Evolutionary conservation across 1,284 basidiomycete species (phyloP).

Genomic region (Leccinum angustisporum): DNA sequence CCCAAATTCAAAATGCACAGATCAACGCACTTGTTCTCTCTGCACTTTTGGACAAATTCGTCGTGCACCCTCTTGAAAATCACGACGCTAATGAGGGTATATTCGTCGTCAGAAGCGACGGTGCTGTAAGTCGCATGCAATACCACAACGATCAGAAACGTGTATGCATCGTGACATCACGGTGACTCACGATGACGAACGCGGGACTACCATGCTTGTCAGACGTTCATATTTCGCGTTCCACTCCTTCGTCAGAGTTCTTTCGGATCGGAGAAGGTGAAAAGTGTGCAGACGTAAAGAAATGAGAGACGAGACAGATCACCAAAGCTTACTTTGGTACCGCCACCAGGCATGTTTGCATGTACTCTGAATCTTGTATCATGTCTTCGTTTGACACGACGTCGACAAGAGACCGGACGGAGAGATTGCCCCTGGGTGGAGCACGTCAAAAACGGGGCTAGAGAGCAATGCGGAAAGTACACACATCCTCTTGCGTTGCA

Average conservation of each 20-base stretch:
- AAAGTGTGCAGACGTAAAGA: conserved; percentile 6
- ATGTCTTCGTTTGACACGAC: conserved; percentile 85
- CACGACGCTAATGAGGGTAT: conserved; percentile 83
- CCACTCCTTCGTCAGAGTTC: conserved; percentile 88
- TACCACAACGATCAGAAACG: conserved; percentile 25
- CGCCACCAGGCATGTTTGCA: conserved; percentile 92
- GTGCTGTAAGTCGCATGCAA: conserved; percentile 37
- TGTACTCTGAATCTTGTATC: conserved; percentile 86
- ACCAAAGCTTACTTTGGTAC: conserved; percentile 78
- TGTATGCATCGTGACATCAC: conserved; percentile 13
- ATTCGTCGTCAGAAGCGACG: conserved; percentile 88
- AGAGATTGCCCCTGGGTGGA: conserved; percentile 82
- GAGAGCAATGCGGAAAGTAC: conserved; percentile 29
- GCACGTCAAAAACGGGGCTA: conserved; percentile 12
- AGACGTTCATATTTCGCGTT: conserved; percentile 86
- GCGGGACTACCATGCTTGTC: conserved; percentile 91
- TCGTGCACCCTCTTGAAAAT: conserved; percentile 92
- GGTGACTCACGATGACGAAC: conserved; percentile 76
- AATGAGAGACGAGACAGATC: conserved; percentile 6
- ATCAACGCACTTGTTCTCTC: conserved; percentile 83
- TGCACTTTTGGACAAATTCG: conserved; percentile 91
- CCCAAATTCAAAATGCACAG: background rate
- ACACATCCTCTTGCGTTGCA: conserved; percentile 93
- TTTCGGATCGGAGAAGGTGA: conserved; percentile 36
- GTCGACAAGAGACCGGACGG: conserved; percentile 83